A percentile compares a stretch with the other conserved stretches of the same genome.
Evolutionary conservation across 2,329 filamentous ascomycete genomes (phyloP).

Genomic region (Pleurostoma richardsiae): DNA sequence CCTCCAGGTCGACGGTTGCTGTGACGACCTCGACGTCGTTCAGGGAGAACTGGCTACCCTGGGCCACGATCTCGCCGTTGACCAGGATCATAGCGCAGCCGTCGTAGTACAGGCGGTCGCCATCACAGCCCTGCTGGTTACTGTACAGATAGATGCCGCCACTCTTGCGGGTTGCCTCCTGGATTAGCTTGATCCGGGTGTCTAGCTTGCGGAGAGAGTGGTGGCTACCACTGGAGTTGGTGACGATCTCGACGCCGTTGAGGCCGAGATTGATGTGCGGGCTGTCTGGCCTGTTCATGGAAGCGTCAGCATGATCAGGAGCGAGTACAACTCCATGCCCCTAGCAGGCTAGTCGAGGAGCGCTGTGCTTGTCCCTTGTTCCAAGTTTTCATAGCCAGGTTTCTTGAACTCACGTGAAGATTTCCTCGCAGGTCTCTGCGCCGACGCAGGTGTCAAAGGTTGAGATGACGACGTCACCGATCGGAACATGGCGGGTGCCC

Average conservation of each 20-base stretch:
- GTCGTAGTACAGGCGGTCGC: conserved; percentile 58
- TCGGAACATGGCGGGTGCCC: conserved; percentile 41
- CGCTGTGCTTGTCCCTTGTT: too few relatives aligned
- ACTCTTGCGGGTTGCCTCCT: conserved; percentile 52
- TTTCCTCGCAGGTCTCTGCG: conserved; percentile 18
- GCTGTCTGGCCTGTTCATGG: conserved; percentile 8
- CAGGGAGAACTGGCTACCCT: conserved; percentile 61
- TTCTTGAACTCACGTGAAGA: conserved; percentile 10
- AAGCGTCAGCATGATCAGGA: too few relatives aligned
- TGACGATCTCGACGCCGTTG: conserved; percentile 66
- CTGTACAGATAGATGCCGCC: conserved; percentile 48
- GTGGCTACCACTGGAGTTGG: conserved; percentile 66
- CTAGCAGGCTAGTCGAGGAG: too few relatives aligned
- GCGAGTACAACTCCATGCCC: too few relatives aligned
- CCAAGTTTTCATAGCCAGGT: too few relatives aligned
- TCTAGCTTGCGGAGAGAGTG: conserved; percentile 57
- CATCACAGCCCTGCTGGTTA: conserved; percentile 55
- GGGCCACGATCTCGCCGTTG: conserved; percentile 59
- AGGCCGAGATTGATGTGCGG: conserved; percentile 58
- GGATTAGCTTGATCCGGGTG: conserved; percentile 57
- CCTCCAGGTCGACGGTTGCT: conserved; percentile 65
- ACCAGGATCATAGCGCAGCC: conserved; percentile 60
- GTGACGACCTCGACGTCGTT: conserved; percentile 61
- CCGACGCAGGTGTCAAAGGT: conserved; percentile 53
- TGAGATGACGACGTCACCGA: conserved; percentile 64